These are phyloP conservation scores for Aureobasidium sp. DNA, from an alignment of 2,329 filamentous ascomycete genomes.

Conservation along the genomic window DNA sequence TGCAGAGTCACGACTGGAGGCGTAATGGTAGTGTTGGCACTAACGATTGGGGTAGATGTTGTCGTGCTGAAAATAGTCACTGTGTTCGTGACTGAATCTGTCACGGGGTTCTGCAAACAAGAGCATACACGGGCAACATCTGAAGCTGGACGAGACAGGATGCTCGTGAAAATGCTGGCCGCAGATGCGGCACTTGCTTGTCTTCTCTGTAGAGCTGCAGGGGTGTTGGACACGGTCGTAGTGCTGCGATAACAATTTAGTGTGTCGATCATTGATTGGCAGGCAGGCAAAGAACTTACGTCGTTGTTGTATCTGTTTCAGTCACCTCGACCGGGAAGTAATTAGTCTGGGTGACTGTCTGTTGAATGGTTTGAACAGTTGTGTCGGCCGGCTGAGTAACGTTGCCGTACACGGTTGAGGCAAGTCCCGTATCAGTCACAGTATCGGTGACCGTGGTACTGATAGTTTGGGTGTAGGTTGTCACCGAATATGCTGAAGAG, in stretches of 20 bases:
- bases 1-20: not conserved
- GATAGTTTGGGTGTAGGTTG: no score
- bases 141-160: not conserved
- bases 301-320: not conserved
- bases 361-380: not conserved
- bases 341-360: no score
- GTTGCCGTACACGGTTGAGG: no score
- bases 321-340: no score
- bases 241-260: not conserved
- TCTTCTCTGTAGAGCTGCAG: not conserved
- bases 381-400: not conserved
- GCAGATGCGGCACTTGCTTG: not conserved
- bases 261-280: not conserved
- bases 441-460: no score
- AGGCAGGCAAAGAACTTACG: no score
- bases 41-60: not conserved
- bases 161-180: not conserved
- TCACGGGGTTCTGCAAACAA: not conserved
- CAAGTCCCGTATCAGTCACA: no score
- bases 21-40: not conserved
- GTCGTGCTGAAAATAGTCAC: not conserved
- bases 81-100: not conserved
- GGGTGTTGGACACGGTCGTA: not conserved
- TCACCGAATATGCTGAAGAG: not conserved
- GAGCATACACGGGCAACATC: not conserved